Base-by-base conservation (phyloP, 2,329 filamentous ascomycete genomes). In the Trichoderma atroviride region DNA sequence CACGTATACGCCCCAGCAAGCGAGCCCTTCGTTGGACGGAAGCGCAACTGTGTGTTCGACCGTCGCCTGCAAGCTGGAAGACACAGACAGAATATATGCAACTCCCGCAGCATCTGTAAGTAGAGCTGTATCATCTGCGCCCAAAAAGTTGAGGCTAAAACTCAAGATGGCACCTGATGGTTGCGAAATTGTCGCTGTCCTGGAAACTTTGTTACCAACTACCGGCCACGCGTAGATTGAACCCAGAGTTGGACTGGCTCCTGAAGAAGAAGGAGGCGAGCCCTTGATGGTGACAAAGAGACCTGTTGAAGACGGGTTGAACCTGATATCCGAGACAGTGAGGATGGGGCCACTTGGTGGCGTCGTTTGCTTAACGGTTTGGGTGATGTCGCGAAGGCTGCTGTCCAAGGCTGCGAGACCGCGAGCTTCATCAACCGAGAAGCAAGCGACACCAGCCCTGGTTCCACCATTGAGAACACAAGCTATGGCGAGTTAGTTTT, bases 1-100 rank as follows among this genome's bases (percentile, higher is more conserved):
- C 57, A 59, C 57, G 29, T 59, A 59, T 5, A 59, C 57, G 7
- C 57, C 57, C 57, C 57, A 59, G 57, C 57, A 59, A 59, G 57
- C 57, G 57, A 59, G 57, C 10, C 57, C 57, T 24, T 59, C 57
- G 14, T 59, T 29, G 4, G 5, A 11, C 35, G 57, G 57, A 27
- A 59, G 57, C 14, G 27, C 35, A 40, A 59, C 14, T 24, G 9
- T 29, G 35, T 43, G 6, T 10, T 59, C n/a, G 22, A 59, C 35
- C 14, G 57, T 29, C 40, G 40, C 57, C 24, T 59, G 35, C 35
- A 59, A 59, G 35, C 57, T 10, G 35, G 57, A 40, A 29, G 57
- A 59, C 22, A 59, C 57, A 7, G 57, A 43, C 22, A 59, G 57
- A 59, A 59, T 59, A 14, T 43, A 59, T 7, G 33, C 57, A 19